Percentiles rank a stretch among this genome's conserved stretches.
Evolutionary conservation across 768 basidiomycete genomes (phyloP).

Genomic region (Serendipita sp.): DNA sequence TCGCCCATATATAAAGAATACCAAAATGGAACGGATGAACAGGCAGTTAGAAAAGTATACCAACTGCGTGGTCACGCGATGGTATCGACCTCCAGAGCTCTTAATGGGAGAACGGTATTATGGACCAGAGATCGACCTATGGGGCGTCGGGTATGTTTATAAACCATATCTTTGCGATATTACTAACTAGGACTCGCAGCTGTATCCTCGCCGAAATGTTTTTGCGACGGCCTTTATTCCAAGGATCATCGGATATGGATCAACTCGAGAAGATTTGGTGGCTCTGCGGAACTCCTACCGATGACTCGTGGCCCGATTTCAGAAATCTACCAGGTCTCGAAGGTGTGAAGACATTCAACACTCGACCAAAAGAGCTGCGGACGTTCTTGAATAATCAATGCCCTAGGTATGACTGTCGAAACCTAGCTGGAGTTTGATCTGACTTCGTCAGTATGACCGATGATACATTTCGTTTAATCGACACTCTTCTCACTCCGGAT

Average conservation of each 20-base stretch:
- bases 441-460: conserved; percentile 36
- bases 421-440: not conserved
- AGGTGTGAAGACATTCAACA: conserved; percentile 47
- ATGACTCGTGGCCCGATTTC: conserved; percentile 51
- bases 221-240: conserved; percentile 66
- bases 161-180: not conserved
- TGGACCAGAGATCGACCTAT: conserved; percentile 89
- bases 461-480: conserved; percentile 68
- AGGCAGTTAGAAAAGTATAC: conserved; percentile 65
- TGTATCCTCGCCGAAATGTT: conserved; percentile 99
- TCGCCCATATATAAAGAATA: conserved; percentile 32
- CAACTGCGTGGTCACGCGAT: conserved; percentile 86
- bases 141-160: conserved; percentile 76
- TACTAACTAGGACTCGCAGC: conserved; percentile 22
- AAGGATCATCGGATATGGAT: conserved; percentile 77
- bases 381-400: conserved; percentile 10
- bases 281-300: conserved; percentile 68
- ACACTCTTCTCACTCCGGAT: conserved; percentile 67
- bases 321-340: conserved; percentile 65
- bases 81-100: conserved; percentile 92
- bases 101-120: conserved; percentile 85
- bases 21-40: not conserved
- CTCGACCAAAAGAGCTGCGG: conserved; percentile 29
- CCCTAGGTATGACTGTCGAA: conserved; percentile 2
- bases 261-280: conserved; percentile 81